These are phyloP conservation scores for Mycosphaerella arachidis DNA, from an alignment of 2,329 filamentous ascomycete species.

Conservation along the genomic window DNA sequence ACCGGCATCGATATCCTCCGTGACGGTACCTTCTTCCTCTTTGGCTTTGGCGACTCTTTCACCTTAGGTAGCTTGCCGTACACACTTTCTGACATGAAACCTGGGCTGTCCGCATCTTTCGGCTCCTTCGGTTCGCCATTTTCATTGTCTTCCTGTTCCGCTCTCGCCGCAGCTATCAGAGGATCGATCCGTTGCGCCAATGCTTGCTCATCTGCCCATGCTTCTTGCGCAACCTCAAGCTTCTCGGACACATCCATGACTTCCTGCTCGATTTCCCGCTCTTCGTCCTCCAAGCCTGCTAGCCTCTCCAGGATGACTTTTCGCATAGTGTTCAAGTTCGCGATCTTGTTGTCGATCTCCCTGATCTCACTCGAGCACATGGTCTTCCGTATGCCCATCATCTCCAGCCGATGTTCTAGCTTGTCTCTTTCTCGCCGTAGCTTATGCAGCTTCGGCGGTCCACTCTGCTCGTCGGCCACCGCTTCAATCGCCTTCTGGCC, in stretches of 20 bases:
- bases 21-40: conserved; percentile 48
- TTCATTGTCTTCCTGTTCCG: conserved; percentile 39
- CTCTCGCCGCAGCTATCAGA: conserved; percentile 41
- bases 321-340: conserved; percentile 88
- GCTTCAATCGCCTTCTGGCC: conserved; percentile 67
- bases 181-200: conserved; percentile 38
- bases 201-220: conserved; percentile 48
- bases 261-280: conserved; percentile 84
- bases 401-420: conserved; percentile 80
- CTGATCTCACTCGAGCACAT: conserved; percentile 96
- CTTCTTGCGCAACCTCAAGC: conserved; percentile 60
- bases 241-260: conserved; percentile 58
- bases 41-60: conserved; percentile 45
- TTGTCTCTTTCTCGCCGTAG: conserved; percentile 75
- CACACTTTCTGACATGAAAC: conserved; percentile 97
- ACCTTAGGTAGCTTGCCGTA: conserved; percentile 77
- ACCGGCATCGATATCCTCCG: conserved; percentile 86
- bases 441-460: conserved; percentile 64
- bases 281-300: conserved; percentile 82
- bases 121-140: conserved; percentile 44
- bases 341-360: conserved; percentile 95
- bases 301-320: conserved; percentile 84
- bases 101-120: conserved; percentile 44
- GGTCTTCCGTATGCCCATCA: conserved; percentile 88
- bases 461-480: conserved; percentile 55